Evolutionary conservation across 768 basidiomycete species (phyloP).

Genomic region (Tricholomella constricta): DNA sequence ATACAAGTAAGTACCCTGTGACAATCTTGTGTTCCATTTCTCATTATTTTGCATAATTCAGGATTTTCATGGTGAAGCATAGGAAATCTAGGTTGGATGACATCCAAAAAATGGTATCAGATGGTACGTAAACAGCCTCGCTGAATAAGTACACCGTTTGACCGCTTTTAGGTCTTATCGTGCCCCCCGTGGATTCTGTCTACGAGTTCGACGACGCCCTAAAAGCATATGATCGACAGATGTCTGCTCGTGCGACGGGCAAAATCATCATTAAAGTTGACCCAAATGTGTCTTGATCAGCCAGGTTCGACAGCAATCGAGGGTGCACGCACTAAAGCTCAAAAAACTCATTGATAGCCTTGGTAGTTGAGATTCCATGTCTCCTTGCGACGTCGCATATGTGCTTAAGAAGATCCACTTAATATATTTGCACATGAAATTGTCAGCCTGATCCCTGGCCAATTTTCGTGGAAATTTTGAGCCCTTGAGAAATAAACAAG

Average conservation of each 20-base stretch:
- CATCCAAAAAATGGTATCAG: constrained; percentile 38
- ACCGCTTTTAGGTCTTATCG: constrained; percentile 45
- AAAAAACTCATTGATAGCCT: too few species aligned
- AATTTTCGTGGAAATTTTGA: too few species aligned
- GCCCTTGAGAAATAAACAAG: too few species aligned
- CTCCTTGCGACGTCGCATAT: too few species aligned
- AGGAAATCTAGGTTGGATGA: constrained; percentile 36
- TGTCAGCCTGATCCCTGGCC: too few species aligned
- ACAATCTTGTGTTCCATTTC: background rate
- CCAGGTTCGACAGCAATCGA: too few species aligned
- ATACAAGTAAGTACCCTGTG: too few species aligned
- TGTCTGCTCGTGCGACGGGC: constrained; percentile 58
- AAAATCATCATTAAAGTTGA: constrained; percentile 64
- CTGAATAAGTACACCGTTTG: background rate
- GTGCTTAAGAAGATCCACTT: too few species aligned
- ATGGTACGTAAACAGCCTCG: constrained; percentile 37
- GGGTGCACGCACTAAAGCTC: too few species aligned
- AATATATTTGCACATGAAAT: too few species aligned
- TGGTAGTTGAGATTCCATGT: too few species aligned
- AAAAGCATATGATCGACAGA: constrained; percentile 62
- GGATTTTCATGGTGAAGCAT: constrained; percentile 34
- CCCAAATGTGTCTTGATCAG: constrained; percentile 6
- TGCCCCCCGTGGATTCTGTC: constrained; percentile 60
- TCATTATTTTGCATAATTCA: constrained; percentile 14
- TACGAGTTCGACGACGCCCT: constrained; percentile 55